Conservation (phyloP, 208 protist species). For the Trypanosoma congolense region DNA sequence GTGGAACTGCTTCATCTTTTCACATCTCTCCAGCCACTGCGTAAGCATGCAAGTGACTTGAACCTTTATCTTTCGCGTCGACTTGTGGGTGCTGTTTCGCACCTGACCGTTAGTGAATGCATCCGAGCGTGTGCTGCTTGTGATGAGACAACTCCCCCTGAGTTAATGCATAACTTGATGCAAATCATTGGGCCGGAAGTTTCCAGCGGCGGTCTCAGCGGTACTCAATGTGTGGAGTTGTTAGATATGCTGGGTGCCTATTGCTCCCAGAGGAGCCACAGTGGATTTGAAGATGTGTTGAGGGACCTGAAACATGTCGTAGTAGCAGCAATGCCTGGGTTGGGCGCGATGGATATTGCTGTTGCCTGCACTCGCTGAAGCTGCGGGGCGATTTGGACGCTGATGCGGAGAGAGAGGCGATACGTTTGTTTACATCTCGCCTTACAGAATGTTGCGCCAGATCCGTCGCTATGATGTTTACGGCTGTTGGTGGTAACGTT, state of each 20-base stretch:
- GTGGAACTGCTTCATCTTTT: constrained; percentile 67
- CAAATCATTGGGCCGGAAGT: constrained; percentile 32
- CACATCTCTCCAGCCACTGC: constrained; percentile 58
- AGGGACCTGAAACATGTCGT: constrained; percentile 17
- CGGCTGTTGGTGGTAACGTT: constrained; percentile 30
- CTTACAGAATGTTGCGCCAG: constrained; percentile 45
- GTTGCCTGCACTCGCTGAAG: constrained; percentile 57
- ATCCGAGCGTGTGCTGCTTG: constrained; percentile 48
- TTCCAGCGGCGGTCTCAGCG: constrained; percentile 20
- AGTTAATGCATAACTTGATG: constrained; percentile 48
- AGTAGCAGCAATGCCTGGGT: constrained; percentile 24
- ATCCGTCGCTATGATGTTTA: constrained; percentile 68
- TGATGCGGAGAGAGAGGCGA: constrained; percentile 23
- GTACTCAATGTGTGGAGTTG: constrained; percentile 50
- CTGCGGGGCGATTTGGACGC: constrained; percentile 16
- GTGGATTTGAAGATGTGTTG: constrained; percentile 17
- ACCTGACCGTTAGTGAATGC: constrained; percentile 79
- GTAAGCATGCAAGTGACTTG: constrained; percentile 46
- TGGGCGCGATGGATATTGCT: constrained; percentile 64
- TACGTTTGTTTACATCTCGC: constrained; percentile 33
- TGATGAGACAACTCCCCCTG: constrained; percentile 33
- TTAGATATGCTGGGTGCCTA: constrained; percentile 49
- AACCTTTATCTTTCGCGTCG: constrained; percentile 37
- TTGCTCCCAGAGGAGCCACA: constrained; percentile 13
- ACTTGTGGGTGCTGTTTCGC: constrained; percentile 42